Evolutionary conservation across 208 protist genomes (phyloP), one percentile per base, ranked within the genome.

Genomic region (Zelonia costaricensis): DNA sequence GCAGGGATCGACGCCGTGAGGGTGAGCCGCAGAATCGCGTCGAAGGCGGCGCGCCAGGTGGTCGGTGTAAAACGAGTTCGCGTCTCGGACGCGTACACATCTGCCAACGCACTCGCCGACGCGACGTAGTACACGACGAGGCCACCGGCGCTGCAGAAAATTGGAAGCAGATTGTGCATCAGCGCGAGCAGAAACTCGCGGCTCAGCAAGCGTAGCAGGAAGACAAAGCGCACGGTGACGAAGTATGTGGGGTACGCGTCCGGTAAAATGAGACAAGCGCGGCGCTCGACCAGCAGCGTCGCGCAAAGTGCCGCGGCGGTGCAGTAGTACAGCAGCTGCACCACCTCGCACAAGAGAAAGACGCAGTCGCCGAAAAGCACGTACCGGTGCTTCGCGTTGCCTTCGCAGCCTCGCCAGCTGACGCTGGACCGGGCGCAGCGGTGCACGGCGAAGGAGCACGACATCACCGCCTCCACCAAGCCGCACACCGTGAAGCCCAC

Each of bases 271-370:
- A 89, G 52, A 58, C 70, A 85, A 35, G 56, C 7, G 23, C 61
- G 40, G 1, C 55, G 25, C 49, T 93, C 86, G 10, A 70, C 38
- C 2, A 93, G 55, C 36, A 90, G 66, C n/a, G 78, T 77, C n/a
- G 74, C 47, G 44, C 64, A 62, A 16, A 93, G 46, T 5, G 78
- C 73, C 9, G 88, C 20, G 12, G 71, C 69, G 13, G 82, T 62
- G 47, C 63, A 66, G 73, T 87, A 93, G 61, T 88, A 93, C 10
- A 93, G 40, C 5, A 87, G 59, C 60, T 90, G 76, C 30, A 82
- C 51, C 27, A 82, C 52, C 62, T 88, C 86, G 6, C 69, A 68
- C 23, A 84, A n/a, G 1, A 93, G 67, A 40, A 93, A 65, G 10
- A 80, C 42, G 7, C 74, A 75, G 52, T 93, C 84, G n/a, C 74